A percentile compares a stretch with the other conserved stretches of the same genome.
phyloP scores from a whole-genome alignment of 2,329 filamentous ascomycete genomes.

The Triangularia verruculosa region DNA sequence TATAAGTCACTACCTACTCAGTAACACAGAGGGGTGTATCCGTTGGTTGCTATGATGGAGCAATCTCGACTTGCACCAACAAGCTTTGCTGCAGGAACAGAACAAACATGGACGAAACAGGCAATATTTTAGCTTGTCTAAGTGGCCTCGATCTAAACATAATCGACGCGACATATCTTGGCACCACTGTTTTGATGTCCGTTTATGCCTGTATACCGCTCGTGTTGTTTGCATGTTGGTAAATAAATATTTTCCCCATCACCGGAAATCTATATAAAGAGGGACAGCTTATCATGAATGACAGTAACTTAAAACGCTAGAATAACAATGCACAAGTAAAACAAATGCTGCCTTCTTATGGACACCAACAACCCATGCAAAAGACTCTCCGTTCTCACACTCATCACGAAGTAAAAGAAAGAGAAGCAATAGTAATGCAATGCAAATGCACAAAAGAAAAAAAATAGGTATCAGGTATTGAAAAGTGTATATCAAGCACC shows the following conservation, averaged over 20 bases:
- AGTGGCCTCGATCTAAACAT: too few relatives aligned
- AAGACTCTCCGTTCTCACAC: neutral
- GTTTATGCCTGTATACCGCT: too few relatives aligned
- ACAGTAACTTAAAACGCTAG: neutral
- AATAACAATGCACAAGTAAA: neutral
- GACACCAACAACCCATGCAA: neutral
- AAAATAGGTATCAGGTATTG: slow-evolving; percentile 12
- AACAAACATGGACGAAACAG: neutral
- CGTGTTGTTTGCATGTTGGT: too few relatives aligned
- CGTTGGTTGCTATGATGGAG: neutral
- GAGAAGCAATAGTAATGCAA: neutral
- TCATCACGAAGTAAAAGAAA: neutral
- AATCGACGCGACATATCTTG: too few relatives aligned
- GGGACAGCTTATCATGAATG: neutral
- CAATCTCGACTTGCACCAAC: neutral
- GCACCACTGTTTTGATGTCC: too few relatives aligned
- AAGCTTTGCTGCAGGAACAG: neutral
- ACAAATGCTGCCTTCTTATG: neutral
- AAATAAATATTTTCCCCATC: too few relatives aligned
- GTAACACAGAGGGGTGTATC: too few relatives aligned
- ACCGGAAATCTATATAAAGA: too few relatives aligned
- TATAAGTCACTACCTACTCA: neutral
- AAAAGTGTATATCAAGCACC: neutral
- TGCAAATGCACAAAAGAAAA: neutral
- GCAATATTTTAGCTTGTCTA: neutral